phyloP scores from a whole-genome alignment of 2,329 filamentous ascomycete genomes.

The Hyphodiscus sp. region DNA sequence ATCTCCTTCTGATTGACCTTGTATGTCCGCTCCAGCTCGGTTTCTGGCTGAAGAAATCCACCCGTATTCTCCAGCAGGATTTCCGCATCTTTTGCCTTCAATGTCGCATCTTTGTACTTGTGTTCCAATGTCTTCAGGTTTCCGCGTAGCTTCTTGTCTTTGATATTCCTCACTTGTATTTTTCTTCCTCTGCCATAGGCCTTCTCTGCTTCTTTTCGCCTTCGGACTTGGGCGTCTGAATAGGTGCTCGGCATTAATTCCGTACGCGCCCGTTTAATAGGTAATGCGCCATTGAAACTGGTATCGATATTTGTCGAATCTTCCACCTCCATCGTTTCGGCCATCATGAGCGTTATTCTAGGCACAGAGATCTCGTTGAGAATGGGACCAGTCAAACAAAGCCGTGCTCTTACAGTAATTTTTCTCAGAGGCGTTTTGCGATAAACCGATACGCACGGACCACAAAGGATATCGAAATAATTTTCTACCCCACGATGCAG shows the following conservation, averaged over 20 bases:
- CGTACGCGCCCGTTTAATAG: slow-evolving; percentile 42
- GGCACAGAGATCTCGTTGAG: neutral
- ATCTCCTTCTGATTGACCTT: slow-evolving; percentile 89
- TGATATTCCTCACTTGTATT: slow-evolving; percentile 65
- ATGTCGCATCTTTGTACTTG: slow-evolving; percentile 73
- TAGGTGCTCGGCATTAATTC: slow-evolving; percentile 35
- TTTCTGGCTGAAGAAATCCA: slow-evolving; percentile 84
- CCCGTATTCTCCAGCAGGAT: slow-evolving; percentile 81
- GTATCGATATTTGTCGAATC: slow-evolving; percentile 2
- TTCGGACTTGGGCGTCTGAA: slow-evolving; percentile 33
- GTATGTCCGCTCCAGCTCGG: slow-evolving; percentile 85
- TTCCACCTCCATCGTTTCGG: slow-evolving; percentile 11
- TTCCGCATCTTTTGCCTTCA: slow-evolving; percentile 90
- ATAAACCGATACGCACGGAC: slow-evolving; percentile 20
- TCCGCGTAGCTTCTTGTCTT: slow-evolving; percentile 82
- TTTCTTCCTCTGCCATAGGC: slow-evolving; percentile 79
- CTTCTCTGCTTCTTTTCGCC: slow-evolving; percentile 58
- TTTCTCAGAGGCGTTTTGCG: slow-evolving; percentile 20
- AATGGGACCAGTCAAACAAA: no score
- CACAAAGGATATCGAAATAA: slow-evolving; percentile 17
- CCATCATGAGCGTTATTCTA: slow-evolving; percentile 5
- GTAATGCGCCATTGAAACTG: slow-evolving; percentile 46
- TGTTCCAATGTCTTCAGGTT: slow-evolving; percentile 73
- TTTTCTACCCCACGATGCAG: slow-evolving; percentile 1
- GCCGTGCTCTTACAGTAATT: slow-evolving; percentile 2